A percentile compares a stretch with the other conserved stretches of the same genome.
Evolutionary conservation across 768 basidiomycete species (phyloP).

Genomic region (Terana coerulea): DNA sequence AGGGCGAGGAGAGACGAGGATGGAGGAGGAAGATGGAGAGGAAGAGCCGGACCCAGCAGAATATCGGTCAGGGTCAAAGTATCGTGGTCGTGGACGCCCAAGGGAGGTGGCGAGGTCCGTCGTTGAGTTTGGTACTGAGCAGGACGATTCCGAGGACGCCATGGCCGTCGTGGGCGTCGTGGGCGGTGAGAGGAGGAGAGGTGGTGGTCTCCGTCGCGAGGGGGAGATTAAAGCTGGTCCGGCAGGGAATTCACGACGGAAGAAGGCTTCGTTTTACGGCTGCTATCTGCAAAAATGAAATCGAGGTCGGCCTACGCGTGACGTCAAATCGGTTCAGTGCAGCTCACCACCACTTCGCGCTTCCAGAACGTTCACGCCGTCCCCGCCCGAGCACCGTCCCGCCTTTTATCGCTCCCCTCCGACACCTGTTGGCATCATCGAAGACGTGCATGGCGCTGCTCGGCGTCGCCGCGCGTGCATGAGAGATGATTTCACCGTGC

Average conservation of each 20-base stretch:
- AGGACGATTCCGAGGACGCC: slow-evolving; percentile 8
- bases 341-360: background rate
- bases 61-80: slow-evolving; percentile 8
- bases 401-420: background rate
- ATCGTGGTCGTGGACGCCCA: slow-evolving; percentile 2
- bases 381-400: background rate
- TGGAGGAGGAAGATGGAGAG: slow-evolving; percentile 10
- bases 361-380: slow-evolving; percentile 5
- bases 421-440: too few relatives aligned
- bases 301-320: slow-evolving; percentile 1
- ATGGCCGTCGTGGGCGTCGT: slow-evolving; percentile 4
- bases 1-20: slow-evolving; percentile 2
- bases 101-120: slow-evolving; percentile 1
- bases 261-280: too few relatives aligned
- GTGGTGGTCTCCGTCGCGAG: slow-evolving; percentile 2
- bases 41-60: slow-evolving; percentile 10
- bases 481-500: too few relatives aligned
- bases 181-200: background rate
- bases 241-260: background rate
- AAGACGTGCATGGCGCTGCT: too few relatives aligned
- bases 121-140: background rate
- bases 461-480: too few relatives aligned
- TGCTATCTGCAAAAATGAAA: slow-evolving; percentile 5
- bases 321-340: slow-evolving; percentile 2
- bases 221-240: slow-evolving; percentile 4